Evolutionary conservation across 1,139 yeast genomes (phyloP), one percentile per base, ranked within the genome.

Genomic region (Taphrina sp.): DNA sequence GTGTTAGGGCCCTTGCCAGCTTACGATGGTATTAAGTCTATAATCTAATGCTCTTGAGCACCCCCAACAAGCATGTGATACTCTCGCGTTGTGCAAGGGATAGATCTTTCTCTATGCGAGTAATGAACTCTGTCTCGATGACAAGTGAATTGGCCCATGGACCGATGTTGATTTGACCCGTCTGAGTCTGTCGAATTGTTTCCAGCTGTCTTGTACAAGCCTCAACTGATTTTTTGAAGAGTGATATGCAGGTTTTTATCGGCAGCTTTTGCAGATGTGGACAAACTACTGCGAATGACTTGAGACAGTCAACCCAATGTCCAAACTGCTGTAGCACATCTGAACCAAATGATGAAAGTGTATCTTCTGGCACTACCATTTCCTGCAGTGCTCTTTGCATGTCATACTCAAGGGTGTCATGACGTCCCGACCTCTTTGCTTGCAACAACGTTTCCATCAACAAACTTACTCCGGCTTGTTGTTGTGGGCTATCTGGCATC

Each of bases 1-100:
- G n/a, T n/a, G n/a, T n/a, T n/a, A n/a, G n/a, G n/a, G n/a, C n/a
- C n/a, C n/a, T n/a, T n/a, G n/a, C n/a, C n/a, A n/a, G n/a, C n/a
- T n/a, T n/a, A n/a, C n/a, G n/a, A n/a, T n/a, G n/a, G n/a, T n/a
- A n/a, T n/a, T n/a, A 28, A 28, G 31, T 7, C n/a, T 37, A 37
- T 37, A 37, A 10, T 14, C 31, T 43, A 8, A 43, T 43, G 38
- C 47, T 20, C 16, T 43, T 43, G 37, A 43, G 23, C 12, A 43
- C 29, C 3, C 47, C 19, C 37, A 43, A 33, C 22, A 43, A 20
- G 5, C 38, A 43, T n/a, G 47, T 43, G 4, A 43, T 26, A 22
- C 47, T 20, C 3, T 43, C 47, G 7, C 47, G 36, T 31, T 33
- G 31, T 12, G 31, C 31, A 7, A 12, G 10, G 7, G 10, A 7